Evolutionary conservation across 768 basidiomycete genomes (phyloP).

Genomic region (Dioszegia hungarica): DNA sequence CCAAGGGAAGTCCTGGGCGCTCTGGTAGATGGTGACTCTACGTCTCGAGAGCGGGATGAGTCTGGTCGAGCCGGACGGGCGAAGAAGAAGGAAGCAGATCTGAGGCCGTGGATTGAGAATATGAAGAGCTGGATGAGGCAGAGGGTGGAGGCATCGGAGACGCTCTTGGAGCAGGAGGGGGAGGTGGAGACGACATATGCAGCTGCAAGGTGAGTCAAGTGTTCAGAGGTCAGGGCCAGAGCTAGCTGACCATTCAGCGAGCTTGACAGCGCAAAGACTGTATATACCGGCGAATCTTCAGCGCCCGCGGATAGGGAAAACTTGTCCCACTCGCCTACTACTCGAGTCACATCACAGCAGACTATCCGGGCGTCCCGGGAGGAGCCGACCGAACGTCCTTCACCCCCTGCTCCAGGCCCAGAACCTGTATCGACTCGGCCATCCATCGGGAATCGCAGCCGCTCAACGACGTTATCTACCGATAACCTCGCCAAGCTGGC

Average conservation of each 20-base stretch:
- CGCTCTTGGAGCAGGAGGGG: conserved; percentile 19
- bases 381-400: not conserved
- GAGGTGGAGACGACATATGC: conserved; percentile 22
- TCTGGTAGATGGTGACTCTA: conserved; percentile 18
- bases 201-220: conserved; percentile 24
- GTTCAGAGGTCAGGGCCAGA: not conserved
- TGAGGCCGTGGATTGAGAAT: conserved; percentile 66
- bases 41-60: conserved; percentile 2
- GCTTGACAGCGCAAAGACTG: conserved; percentile 9
- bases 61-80: not conserved
- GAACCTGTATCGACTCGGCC: not conserved
- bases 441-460: not conserved
- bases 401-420: not conserved
- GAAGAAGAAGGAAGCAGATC: conserved; percentile 52
- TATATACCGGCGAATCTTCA: conserved; percentile 5
- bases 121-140: conserved; percentile 72
- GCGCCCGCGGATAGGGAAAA: conserved; percentile 3
- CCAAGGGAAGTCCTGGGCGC: conserved; percentile 42
- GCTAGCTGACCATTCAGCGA: not conserved
- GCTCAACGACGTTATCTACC: not conserved
- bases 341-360: conserved; percentile 21
- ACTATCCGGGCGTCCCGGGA: conserved; percentile 19
- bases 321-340: conserved; percentile 4
- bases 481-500: not conserved
- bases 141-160: conserved; percentile 35